These are phyloP conservation scores for Colletotrichum sojae DNA, from an alignment of 2,329 filamentous ascomycete species.

Conservation along the genomic window DNA sequence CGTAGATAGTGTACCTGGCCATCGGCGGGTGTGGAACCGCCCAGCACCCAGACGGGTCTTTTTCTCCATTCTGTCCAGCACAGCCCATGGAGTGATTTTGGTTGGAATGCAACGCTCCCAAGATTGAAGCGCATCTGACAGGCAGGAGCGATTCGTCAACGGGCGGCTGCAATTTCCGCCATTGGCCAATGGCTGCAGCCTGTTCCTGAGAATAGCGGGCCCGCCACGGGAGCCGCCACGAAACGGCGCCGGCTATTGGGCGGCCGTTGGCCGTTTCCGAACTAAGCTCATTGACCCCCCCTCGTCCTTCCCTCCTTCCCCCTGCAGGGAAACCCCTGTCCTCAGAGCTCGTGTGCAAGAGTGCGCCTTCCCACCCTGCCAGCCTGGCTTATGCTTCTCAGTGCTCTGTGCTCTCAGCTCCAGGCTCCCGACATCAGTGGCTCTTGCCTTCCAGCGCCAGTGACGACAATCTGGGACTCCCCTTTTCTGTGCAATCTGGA, in stretches of 20 bases:
- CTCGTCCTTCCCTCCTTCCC: neutral
- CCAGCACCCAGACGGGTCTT: constrained; percentile 15
- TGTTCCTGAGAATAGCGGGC: constrained; percentile 13
- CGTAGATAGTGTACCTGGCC: neutral
- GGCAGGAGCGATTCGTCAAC: constrained; percentile 38
- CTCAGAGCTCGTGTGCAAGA: constrained; percentile 31
- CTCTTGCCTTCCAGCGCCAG: neutral
- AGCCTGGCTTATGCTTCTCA: neutral
- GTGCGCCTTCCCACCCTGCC: constrained; percentile 6
- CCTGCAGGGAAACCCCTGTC: constrained; percentile 24
- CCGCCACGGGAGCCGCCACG: neutral
- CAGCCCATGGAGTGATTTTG: constrained; percentile 26
- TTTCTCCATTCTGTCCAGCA: constrained; percentile 36
- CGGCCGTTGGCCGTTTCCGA: constrained; percentile 34
- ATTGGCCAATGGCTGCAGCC: constrained; percentile 18
- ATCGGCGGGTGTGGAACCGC: neutral
- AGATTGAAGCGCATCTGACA: constrained; percentile 39
- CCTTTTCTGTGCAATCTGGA: constrained; percentile 37
- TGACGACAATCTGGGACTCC: constrained; percentile 23
- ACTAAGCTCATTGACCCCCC: constrained; percentile 33
- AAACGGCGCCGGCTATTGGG: constrained; percentile 36
- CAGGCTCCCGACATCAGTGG: no score
- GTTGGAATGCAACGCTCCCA: constrained; percentile 24
- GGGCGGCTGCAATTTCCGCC: constrained; percentile 38
- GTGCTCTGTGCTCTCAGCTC: neutral